Percentiles rank a stretch among this genome's conserved stretches.
These are phyloP conservation scores for Sutorius eximius DNA, from an alignment of 1,284 basidiomycete species.

Conservation along the genomic window DNA sequence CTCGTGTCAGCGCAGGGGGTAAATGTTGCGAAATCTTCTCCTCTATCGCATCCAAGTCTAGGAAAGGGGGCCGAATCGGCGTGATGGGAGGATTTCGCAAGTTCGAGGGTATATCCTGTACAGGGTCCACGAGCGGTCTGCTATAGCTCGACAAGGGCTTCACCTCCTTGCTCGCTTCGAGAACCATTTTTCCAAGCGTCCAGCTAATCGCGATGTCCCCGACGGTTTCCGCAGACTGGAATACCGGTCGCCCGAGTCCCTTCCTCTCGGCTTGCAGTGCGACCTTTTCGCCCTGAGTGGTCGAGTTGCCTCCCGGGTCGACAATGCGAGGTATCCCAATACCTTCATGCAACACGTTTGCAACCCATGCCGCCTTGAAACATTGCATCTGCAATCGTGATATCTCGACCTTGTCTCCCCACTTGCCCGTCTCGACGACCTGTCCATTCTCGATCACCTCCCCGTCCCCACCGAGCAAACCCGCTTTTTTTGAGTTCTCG, in stretches of 20 bases:
- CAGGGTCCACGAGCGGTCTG: slow-evolving; percentile 64
- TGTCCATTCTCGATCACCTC: slow-evolving; percentile 54
- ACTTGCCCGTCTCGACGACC: slow-evolving; percentile 63
- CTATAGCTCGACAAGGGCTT: slow-evolving; percentile 47
- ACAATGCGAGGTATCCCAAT: slow-evolving; percentile 92
- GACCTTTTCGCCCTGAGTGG: slow-evolving; percentile 65
- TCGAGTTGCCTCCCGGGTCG: slow-evolving; percentile 75
- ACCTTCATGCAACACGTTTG: slow-evolving; percentile 94
- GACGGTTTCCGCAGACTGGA: slow-evolving; percentile 92
- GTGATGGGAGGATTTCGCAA: slow-evolving; percentile 51
- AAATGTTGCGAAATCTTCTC: slow-evolving; percentile 62
- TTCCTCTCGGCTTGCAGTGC: slow-evolving; percentile 75
- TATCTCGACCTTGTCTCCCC: slow-evolving; percentile 75
- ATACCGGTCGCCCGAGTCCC: slow-evolving; percentile 74
- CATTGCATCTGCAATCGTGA: slow-evolving; percentile 94
- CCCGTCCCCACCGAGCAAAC: slow-evolving; percentile 57
- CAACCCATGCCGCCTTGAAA: slow-evolving; percentile 99
- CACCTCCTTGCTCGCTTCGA: slow-evolving; percentile 90
- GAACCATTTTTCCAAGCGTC: slow-evolving; percentile 98
- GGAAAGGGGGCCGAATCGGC: slow-evolving; percentile 61
- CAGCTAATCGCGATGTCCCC: slow-evolving; percentile 93
- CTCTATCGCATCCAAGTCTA: slow-evolving; percentile 60
- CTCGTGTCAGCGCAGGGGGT: slow-evolving; percentile 55
- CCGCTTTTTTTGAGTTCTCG: slow-evolving; percentile 49
- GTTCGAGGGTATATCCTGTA: slow-evolving; percentile 57